These are phyloP conservation scores for Onygena corvina DNA, from an alignment of 2,329 filamentous ascomycete species.

Conservation along the genomic window DNA sequence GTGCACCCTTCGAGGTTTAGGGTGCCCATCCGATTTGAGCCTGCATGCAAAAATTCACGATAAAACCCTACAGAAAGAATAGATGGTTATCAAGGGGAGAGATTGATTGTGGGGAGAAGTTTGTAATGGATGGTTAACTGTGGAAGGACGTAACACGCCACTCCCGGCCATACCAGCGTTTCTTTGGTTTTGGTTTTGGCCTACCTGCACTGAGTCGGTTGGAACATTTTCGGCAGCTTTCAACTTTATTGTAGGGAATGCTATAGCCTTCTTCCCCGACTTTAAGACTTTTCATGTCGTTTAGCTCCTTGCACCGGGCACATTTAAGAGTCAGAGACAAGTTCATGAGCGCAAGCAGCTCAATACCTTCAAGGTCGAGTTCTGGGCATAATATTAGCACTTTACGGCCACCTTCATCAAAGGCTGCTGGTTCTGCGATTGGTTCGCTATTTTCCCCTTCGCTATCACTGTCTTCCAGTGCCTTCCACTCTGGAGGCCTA, in stretches of 20 bases:
- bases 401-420: conserved; percentile 47
- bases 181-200: not conserved
- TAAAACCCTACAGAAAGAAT: conserved; percentile 40
- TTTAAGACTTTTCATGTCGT: conserved; percentile 57
- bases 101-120: not conserved
- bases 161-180: not conserved
- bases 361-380: conserved; percentile 64
- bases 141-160: not conserved
- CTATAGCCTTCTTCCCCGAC: conserved; percentile 38
- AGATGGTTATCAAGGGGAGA: not conserved
- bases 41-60: conserved; percentile 58
- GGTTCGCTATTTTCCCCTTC: conserved; percentile 30
- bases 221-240: conserved; percentile 46
- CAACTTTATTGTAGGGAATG: conserved; percentile 30
- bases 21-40: conserved; percentile 65
- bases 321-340: conserved; percentile 65
- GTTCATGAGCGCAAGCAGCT: conserved; percentile 56
- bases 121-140: not conserved
- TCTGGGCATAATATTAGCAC: conserved; percentile 69
- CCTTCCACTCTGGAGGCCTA: conserved; percentile 63
- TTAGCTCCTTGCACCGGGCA: conserved; percentile 60
- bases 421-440: conserved; percentile 26
- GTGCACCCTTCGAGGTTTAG: conserved; percentile 64
- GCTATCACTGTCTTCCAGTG: conserved; percentile 35
- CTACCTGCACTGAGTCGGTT: conserved; percentile 38